Evolutionary conservation across 2,329 filamentous ascomycete species (phyloP), one percentile per base, ranked within the genome.

Genomic region (Metarhizium anisopliae): DNA sequence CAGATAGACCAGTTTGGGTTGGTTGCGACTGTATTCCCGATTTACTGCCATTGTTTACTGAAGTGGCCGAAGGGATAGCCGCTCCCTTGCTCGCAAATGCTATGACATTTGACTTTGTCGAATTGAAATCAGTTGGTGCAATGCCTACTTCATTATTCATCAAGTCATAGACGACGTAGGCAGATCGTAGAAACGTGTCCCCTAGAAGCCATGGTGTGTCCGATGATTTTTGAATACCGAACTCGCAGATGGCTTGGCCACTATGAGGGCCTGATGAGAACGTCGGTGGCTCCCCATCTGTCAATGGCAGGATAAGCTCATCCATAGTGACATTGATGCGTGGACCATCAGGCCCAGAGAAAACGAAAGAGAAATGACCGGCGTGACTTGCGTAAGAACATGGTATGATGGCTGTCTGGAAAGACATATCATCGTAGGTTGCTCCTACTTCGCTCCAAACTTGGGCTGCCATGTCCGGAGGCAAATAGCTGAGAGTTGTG

Each of bases 401-500:
- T 2, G 80, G 77, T 4, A 85, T 62, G 13, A 81, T 64, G 35
- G 78, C 74, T 13, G 72, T 55, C 2, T 68, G 67, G 10, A 70
- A 62, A 0, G 68, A 20, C 10, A 25, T 59, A 1, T 56, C 68
- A 62, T 77, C 68, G 62, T 77, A 81, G 10, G 70, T 58, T 5
- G 78, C 82, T 40, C 81, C 81, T 5, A 79, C 77, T 60, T 83
- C 81, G 10, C 70, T 63, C 77, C 79, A 82, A 11, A 83, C 70
- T 58, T 78, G 68, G 7, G 69, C 59, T 2, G 79, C 79, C 49
- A 90, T 68, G 53, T 82, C 76, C 56, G 81, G 75, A 1, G 88
- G 88, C 0, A 91, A 72, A 64, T 88, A 89, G 60, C 79, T 85
- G 58, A 89, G 74, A 3, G 84, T 88, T n/a, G 84, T 87, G 42